Conservation (phyloP, 1,284 basidiomycete species). For the Trametes pubescens region DNA sequence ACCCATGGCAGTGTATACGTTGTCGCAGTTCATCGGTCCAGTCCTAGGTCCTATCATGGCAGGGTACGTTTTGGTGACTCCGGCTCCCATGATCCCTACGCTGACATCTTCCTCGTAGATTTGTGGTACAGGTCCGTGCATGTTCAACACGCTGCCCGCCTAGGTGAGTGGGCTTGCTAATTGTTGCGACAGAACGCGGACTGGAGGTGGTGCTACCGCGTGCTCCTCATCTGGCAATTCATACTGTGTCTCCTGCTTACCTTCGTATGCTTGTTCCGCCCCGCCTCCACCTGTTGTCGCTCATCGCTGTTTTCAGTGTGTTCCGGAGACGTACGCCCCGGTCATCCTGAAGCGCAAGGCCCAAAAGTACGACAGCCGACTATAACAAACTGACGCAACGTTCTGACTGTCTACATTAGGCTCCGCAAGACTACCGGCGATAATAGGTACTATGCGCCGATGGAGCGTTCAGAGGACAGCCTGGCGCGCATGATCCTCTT, state of each 20-base stretch:
- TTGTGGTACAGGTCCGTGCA: constrained; percentile 52
- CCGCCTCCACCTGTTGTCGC: too few species aligned
- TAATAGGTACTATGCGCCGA: constrained; percentile 60
- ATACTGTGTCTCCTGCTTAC: constrained; percentile 54
- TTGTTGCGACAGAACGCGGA: constrained; percentile 52
- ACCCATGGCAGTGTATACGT: constrained; percentile 81
- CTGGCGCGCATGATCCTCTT: constrained; percentile 49
- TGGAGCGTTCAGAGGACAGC: constrained; percentile 56
- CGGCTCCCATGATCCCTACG: background rate
- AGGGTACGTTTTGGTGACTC: constrained; percentile 51
- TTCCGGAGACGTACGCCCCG: constrained; percentile 82
- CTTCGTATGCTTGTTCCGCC: constrained; percentile 49
- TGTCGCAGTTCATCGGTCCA: constrained; percentile 78
- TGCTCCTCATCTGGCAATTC: constrained; percentile 71
- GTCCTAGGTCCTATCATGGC: constrained; percentile 68
- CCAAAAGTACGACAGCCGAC: constrained; percentile 34
- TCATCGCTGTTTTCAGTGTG: constrained; percentile 46
- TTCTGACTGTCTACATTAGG: constrained; percentile 39
- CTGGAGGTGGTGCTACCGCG: constrained; percentile 85
- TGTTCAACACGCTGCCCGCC: background rate
- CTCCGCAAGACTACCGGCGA: constrained; percentile 67
- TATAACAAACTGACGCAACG: background rate
- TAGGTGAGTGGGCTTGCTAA: background rate
- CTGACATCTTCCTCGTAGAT: constrained; percentile 34
- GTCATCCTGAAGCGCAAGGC: constrained; percentile 70